Evolutionary conservation across 176 grass and related monocot genomes (phyloP), one percentile per base, ranked within the genome.

Genomic region (Avena insularis): DNA sequence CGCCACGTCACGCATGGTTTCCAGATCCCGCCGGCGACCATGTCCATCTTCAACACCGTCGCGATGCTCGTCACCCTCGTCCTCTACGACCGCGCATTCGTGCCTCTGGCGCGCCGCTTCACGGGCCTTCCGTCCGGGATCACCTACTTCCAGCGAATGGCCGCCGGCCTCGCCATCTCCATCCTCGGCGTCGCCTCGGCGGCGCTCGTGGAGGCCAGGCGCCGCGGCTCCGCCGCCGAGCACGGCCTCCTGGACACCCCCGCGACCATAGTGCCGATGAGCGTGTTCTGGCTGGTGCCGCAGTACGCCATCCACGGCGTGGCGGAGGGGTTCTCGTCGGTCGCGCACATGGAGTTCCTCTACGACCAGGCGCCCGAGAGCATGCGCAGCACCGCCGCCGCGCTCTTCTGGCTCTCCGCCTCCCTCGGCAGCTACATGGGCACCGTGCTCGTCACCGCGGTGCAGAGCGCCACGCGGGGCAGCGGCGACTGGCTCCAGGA

Each of bases 341-440:
- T 93, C 21, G 95, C 43, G 31, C 79, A 85, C 63, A 93, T 97
- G 95, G 95, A 97, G 81, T 97, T 97, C 78, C 74, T 92, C 54
- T 97, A 95, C 73, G 95, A 97, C 74, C 93, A 95, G 65, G 85
- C 95, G 27, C 95, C 95, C 3, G 95, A 97, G 74, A 95, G 95
- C 93, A 97, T 97, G 93, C 87, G 95, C 25, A 97, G 95, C 86
- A 90, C 80, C 20, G 89, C 95, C 6, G 86, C 78, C 10, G 95
- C 95, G 48, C 84, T 97, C 51, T 97, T 91, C 87, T 97, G 93
- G 95, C 89, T 97, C 0, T 60, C 93, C 4, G 33, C 4, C 25
- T 90, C 95, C 2, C 43, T 95, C 16, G 95, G 95, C 19, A 91
- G 48, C 79, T 97, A 95, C 86, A 82, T 90, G 85, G 91, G 95